Evolutionary conservation across 495 filamentous ascomycete species (phyloP).

Genomic region (Neurospora cerealis): DNA sequence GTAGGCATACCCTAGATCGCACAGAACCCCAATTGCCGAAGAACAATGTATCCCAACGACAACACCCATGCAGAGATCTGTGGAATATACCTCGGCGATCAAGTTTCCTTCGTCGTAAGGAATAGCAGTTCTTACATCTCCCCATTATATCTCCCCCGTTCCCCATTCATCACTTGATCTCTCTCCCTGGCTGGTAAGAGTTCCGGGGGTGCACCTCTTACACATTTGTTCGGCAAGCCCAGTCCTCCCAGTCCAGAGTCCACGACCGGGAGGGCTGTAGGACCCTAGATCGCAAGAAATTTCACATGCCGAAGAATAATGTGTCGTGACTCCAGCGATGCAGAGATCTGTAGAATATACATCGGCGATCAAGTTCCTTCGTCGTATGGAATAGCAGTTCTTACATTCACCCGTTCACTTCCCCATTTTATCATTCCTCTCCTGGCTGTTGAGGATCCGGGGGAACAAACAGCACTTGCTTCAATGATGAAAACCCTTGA

Average conservation of each 20-base stretch:
- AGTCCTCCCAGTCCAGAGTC: neutral
- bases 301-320: neutral
- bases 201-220: neutral
- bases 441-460: neutral
- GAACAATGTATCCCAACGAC: neutral
- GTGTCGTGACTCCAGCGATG: neutral
- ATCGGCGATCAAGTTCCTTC: neutral
- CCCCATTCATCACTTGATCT: neutral
- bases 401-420: neutral
- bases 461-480: neutral
- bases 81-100: neutral
- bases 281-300: neutral
- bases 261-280: neutral
- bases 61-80: neutral
- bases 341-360: neutral
- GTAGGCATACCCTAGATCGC: neutral
- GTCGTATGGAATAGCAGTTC: neutral
- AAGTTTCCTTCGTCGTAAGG: neutral
- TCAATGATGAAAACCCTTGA: neutral
- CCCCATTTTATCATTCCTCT: neutral
- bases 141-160: neutral
- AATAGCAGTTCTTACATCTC: neutral
- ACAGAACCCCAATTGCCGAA: neutral
- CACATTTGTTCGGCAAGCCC: neutral
- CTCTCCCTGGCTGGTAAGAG: neutral